Conservation (phyloP, 768 basidiomycete genomes). For the Termitomyces eurrhizus region DNA sequence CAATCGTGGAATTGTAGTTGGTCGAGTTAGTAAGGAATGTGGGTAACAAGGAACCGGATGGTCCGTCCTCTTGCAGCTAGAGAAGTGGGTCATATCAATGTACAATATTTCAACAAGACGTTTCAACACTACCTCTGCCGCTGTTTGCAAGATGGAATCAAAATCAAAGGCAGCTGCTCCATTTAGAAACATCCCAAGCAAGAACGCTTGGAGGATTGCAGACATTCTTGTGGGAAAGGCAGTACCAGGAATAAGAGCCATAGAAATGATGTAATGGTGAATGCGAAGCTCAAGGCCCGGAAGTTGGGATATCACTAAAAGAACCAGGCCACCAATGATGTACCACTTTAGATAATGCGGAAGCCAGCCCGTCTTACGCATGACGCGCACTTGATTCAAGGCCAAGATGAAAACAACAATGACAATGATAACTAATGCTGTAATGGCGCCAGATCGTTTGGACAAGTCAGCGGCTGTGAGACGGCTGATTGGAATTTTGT, state of each 20-base stretch:
- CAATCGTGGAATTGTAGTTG: conserved; percentile 52
- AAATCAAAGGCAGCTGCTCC: conserved; percentile 79
- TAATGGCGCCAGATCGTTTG: conserved; percentile 62
- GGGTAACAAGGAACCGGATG: conserved; percentile 66
- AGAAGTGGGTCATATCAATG: conserved; percentile 7
- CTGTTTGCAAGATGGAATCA: conserved; percentile 75
- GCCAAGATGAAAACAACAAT: conserved; percentile 55
- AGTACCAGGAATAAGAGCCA: conserved; percentile 71
- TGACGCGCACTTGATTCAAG: conserved; percentile 76
- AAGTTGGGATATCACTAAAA: conserved; percentile 61
- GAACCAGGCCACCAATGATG: conserved; percentile 57
- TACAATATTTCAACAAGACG: not conserved
- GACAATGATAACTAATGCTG: conserved; percentile 64
- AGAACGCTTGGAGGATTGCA: conserved; percentile 76
- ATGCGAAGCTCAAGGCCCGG: conserved; percentile 68
- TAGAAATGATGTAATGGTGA: conserved; percentile 81
- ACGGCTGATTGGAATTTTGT: conserved; percentile 71
- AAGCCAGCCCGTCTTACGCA: conserved; percentile 83
- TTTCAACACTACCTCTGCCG: conserved; percentile 49
- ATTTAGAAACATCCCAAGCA: conserved; percentile 80
- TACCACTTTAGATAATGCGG: conserved; percentile 77
- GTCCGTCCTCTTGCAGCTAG: conserved; percentile 71
- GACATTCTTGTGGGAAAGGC: conserved; percentile 80
- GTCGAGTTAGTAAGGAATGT: conserved; percentile 73
- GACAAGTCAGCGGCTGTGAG: conserved; percentile 67